Conservation (phyloP, 2,329 filamentous ascomycete species). For the Neofusicoccum laricinum region DNA sequence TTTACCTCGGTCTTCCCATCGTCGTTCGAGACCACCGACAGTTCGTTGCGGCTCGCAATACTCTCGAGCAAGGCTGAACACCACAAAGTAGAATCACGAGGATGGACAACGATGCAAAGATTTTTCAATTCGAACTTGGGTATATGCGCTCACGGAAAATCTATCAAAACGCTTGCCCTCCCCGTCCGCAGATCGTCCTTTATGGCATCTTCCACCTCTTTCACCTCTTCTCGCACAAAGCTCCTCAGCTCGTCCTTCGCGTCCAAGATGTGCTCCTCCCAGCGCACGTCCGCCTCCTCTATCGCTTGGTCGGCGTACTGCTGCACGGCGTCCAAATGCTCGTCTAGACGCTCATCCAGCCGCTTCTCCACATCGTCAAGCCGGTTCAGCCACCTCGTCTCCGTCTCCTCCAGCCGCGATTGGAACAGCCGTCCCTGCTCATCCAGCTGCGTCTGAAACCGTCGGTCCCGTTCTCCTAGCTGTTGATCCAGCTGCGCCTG, state of each 20-base stretch:
- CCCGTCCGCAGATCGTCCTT: not conserved
- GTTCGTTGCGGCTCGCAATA: no score
- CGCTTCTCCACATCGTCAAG: not conserved
- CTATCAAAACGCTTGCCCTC: not conserved
- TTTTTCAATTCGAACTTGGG: not conserved
- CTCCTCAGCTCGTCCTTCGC: not conserved
- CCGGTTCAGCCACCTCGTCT: not conserved
- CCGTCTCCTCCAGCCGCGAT: no score
- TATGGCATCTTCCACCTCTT: not conserved
- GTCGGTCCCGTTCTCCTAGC: no score
- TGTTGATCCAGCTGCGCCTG: no score
- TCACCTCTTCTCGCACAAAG: not conserved
- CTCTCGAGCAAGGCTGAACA: no score
- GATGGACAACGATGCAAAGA: no score
- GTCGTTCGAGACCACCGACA: no score
- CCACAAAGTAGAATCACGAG: no score
- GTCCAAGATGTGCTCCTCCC: not conserved
- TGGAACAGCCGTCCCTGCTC: no score
- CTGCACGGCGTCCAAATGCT: not conserved
- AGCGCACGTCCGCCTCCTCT: not conserved
- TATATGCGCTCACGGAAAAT: not conserved
- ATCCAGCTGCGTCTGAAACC: no score
- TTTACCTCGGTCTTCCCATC: no score
- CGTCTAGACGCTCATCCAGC: not conserved
- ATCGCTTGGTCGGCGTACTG: not conserved